Conservation (phyloP, 805 yeast species). For the Candida glaebosa region DNA sequence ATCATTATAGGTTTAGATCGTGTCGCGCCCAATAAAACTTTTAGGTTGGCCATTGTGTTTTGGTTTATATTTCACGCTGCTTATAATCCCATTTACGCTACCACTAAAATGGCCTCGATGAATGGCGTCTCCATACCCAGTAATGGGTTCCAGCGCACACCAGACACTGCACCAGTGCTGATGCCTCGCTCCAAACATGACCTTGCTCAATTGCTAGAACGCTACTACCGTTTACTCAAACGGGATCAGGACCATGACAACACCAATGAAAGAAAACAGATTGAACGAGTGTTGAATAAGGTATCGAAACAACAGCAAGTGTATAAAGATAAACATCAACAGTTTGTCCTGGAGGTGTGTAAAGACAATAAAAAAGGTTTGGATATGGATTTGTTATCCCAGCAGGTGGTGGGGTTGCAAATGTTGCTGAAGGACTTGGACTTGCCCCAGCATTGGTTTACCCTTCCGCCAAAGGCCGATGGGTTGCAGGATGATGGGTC, state of each 20-base stretch:
- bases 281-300: slow-evolving; percentile 28
- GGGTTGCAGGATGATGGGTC: neutral
- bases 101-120: no score
- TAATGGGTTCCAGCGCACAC: neutral
- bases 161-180: neutral
- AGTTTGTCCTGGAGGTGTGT: slow-evolving; percentile 11
- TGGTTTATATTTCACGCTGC: no score
- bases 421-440: slow-evolving; percentile 62
- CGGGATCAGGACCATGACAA: slow-evolving; percentile 7
- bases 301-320: slow-evolving; percentile 24
- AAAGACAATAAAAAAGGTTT: slow-evolving; percentile 16
- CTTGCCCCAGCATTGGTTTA: slow-evolving; percentile 47
- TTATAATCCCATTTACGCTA: no score
- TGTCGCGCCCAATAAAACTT: no score
- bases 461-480: slow-evolving; percentile 20
- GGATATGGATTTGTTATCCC: slow-evolving; percentile 45
- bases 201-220: slow-evolving; percentile 22
- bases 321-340: slow-evolving; percentile 21
- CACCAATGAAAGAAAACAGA: slow-evolving; percentile 18
- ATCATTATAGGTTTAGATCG: no score
- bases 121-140: slow-evolving; percentile 3
- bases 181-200: slow-evolving; percentile 25
- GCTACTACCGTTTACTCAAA: slow-evolving; percentile 19
- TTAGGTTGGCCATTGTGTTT: no score
- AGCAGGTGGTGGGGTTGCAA: slow-evolving; percentile 64